These are phyloP conservation scores for Astrephomene gubernaculifera DNA, from an alignment of 139 green algal genomes.

Conservation along the genomic window DNA sequence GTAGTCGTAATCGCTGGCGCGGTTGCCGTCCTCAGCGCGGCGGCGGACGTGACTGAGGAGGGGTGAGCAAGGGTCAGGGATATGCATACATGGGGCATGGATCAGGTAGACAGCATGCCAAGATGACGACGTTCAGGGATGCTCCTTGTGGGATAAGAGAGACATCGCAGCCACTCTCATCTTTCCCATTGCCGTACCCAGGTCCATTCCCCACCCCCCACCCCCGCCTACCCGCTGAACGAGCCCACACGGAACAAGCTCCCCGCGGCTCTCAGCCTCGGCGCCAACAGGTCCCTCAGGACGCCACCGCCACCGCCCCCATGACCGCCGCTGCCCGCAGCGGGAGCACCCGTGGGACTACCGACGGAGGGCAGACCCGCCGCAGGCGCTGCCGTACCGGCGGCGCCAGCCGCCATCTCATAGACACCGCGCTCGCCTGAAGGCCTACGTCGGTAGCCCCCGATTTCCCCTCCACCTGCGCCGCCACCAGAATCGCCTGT, in stretches of 20 bases:
- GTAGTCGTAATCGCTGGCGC: not conserved
- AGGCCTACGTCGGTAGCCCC: too few species aligned
- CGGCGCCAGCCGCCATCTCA: too few species aligned
- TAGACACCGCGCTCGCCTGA: too few species aligned
- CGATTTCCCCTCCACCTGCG: too few species aligned
- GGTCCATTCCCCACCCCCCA: not conserved
- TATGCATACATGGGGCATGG: not conserved
- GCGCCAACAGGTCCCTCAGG: not conserved
- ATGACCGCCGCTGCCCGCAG: too few species aligned
- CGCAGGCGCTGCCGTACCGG: not conserved
- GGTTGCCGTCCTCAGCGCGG: not conserved
- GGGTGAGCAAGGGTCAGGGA: not conserved
- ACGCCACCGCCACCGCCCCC: not conserved
- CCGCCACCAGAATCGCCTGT: too few species aligned
- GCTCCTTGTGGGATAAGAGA: too few species aligned
- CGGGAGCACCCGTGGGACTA: not conserved
- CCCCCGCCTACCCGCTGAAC: conserved; percentile 22
- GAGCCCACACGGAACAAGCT: conserved; percentile 25
- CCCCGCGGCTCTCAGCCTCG: not conserved
- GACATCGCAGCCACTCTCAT: too few species aligned
- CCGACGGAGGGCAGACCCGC: not conserved
- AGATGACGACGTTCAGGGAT: too few species aligned
- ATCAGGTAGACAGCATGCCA: not conserved
- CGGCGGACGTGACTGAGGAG: conserved; percentile 1
- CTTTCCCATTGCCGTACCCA: not conserved